These are phyloP conservation scores for Entophlyctis helioformis DNA, from an alignment of 192 early-diverging fungal species.

Conservation along the genomic window DNA sequence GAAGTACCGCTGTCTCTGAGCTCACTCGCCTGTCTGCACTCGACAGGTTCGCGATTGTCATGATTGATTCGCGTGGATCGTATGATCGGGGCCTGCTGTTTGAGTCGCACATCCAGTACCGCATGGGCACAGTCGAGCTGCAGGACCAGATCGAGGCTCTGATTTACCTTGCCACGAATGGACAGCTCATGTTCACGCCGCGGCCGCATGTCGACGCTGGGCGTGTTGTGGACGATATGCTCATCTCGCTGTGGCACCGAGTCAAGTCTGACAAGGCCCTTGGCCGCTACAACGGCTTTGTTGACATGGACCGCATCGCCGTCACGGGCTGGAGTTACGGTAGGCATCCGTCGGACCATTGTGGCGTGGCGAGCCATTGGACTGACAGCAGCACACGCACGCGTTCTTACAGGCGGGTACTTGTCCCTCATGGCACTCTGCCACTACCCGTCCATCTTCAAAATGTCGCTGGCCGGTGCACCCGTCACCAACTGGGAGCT, in stretches of 20 bases:
- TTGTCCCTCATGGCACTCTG: constrained; percentile 51
- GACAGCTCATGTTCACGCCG: no score
- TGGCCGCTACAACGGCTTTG: no score
- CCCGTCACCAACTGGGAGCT: constrained; percentile 64
- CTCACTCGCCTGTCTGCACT: constrained; percentile 7
- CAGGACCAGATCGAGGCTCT: constrained; percentile 50
- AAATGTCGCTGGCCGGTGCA: constrained; percentile 44
- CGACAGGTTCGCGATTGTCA: constrained; percentile 38
- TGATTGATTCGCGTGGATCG: constrained; percentile 59
- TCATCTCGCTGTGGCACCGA: no score
- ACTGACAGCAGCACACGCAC: background rate
- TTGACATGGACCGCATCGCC: no score
- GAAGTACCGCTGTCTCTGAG: background rate
- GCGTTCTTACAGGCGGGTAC: constrained; percentile 39
- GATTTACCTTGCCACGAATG: constrained; percentile 7
- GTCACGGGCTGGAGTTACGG: constrained; percentile 67
- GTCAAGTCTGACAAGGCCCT: no score
- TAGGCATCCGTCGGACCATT: no score
- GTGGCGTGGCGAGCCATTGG: background rate
- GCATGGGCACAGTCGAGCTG: constrained; percentile 49
- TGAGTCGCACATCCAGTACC: constrained; percentile 37
- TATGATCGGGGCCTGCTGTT: constrained; percentile 48
- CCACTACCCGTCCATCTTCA: constrained; percentile 45
- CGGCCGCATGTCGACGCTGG: no score
- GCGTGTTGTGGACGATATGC: no score